Conservation (phyloP, 345 rosid genomes). For the Camelina hispida region DNA sequence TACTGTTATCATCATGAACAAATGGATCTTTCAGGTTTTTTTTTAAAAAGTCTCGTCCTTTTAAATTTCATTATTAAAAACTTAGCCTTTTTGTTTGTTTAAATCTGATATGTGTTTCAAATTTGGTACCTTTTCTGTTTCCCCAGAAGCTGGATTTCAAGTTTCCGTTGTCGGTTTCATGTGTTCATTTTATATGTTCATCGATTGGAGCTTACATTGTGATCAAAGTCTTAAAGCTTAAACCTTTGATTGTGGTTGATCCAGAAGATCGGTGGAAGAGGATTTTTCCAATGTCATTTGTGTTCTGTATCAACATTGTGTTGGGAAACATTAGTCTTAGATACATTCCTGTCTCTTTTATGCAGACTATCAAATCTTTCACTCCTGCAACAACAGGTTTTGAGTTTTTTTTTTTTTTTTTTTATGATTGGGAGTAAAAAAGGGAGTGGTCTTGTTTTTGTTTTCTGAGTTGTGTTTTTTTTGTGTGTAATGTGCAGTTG, state of each 20-base stretch:
- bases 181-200: conserved; percentile 94
- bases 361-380: conserved; percentile 98
- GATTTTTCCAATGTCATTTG: conserved; percentile 96
- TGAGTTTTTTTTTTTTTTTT: not conserved
- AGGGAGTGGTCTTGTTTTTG: not conserved
- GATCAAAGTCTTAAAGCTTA: conserved; percentile 83
- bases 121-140: not conserved
- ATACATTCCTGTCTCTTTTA: conserved; percentile 95
- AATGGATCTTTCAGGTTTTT: conserved; percentile 98
- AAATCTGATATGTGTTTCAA: conserved; percentile 17
- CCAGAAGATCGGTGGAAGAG: conserved; percentile 93
- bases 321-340: conserved; percentile 93
- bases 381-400: conserved; percentile 98
- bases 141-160: conserved; percentile 96
- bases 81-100: not conserved
- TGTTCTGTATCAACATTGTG: conserved; percentile 94
- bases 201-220: conserved; percentile 86
- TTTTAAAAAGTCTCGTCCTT: not conserved
- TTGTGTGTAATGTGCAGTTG: conserved; percentile 52
- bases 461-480: conserved; percentile 12
- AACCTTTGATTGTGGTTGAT: conserved; percentile 82
- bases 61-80: not conserved
- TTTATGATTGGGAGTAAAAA: not conserved
- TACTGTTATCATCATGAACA: conserved; percentile 96
- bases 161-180: conserved; percentile 90